Percentiles rank a stretch among this genome's conserved stretches.
These are phyloP conservation scores for Yamadazyma sp. DNA, from an alignment of 805 yeast genomes.

Conservation along the genomic window DNA sequence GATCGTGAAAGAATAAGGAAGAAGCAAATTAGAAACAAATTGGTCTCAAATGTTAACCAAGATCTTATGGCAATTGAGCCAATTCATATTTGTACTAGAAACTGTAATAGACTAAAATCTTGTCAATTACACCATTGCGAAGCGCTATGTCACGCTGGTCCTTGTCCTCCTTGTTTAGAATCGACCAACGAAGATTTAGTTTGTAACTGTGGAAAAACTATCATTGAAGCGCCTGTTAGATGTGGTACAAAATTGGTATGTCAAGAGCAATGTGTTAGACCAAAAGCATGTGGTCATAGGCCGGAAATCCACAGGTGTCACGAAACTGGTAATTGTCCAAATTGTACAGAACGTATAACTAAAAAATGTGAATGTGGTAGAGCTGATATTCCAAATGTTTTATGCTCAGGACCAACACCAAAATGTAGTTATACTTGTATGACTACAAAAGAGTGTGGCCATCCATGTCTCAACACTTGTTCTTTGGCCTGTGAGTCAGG, in stretches of 20 bases:
- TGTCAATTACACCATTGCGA: slow-evolving; percentile 67
- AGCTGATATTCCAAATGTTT: slow-evolving; percentile 54
- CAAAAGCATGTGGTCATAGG: slow-evolving; percentile 65
- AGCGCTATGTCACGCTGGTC: slow-evolving; percentile 73
- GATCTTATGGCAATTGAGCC: slow-evolving; percentile 65
- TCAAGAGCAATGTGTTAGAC: slow-evolving; percentile 59
- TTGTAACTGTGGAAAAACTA: slow-evolving; percentile 79
- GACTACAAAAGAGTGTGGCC: slow-evolving; percentile 36
- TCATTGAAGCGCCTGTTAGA: slow-evolving; percentile 76
- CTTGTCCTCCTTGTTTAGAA: slow-evolving; percentile 78
- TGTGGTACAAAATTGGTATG: slow-evolving; percentile 74
- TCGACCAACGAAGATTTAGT: slow-evolving; percentile 75
- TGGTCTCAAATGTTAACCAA: slow-evolving; percentile 24
- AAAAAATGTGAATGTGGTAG: slow-evolving; percentile 63
- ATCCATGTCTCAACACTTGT: slow-evolving; percentile 55
- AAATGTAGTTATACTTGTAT: slow-evolving; percentile 53
- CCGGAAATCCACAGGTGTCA: slow-evolving; percentile 76
- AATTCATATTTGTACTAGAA: slow-evolving; percentile 65
- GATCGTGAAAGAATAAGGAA: slow-evolving; percentile 51
- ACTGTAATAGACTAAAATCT: slow-evolving; percentile 57
- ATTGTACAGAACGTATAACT: slow-evolving; percentile 60
- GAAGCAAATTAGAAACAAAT: slow-evolving; percentile 47
- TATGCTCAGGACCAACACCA: slow-evolving; percentile 65
- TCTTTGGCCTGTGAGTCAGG: slow-evolving; percentile 50
- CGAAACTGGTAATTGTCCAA: slow-evolving; percentile 58